phyloP scores from a whole-genome alignment of 176 grass and related monocot genomes.

The Areca catechu region DNA sequence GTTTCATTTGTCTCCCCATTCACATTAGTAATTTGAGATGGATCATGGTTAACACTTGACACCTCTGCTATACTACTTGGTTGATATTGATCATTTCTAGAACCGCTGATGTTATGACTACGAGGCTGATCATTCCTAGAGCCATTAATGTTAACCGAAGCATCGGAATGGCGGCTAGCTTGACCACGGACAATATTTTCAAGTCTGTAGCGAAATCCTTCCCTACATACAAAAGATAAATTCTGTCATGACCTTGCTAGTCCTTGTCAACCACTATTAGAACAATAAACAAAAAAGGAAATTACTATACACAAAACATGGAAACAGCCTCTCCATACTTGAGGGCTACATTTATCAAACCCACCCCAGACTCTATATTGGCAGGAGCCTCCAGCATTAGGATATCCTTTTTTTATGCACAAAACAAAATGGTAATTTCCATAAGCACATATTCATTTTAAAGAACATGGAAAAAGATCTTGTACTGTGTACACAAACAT shows the following conservation, averaged over 20 bases:
- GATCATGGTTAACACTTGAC: neutral
- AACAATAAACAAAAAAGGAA: no score
- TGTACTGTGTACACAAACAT: no score
- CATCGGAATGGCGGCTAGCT: conserved; percentile 15
- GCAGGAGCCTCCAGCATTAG: no score
- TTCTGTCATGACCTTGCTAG: conserved; percentile 20
- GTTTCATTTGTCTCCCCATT: conserved; percentile 8
- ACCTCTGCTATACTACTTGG: neutral
- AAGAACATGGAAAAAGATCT: no score
- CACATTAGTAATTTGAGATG: conserved; percentile 1
- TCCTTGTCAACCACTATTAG: neutral
- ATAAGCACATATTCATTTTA: no score
- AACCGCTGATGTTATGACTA: no score
- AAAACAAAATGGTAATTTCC: no score
- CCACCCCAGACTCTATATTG: no score
- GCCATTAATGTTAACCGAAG: conserved; percentile 1
- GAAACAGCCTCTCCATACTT: no score
- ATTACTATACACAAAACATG: no score
- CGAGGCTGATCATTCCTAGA: conserved; percentile 1
- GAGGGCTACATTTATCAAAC: no score
- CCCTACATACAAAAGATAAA: conserved; percentile 51
- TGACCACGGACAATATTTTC: conserved; percentile 19
- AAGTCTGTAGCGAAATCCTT: conserved; percentile 38
- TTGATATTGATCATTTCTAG: neutral
- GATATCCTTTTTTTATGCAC: no score